These are phyloP conservation scores for Chrysanthemum lavandulifolium DNA, from an alignment of 129 eudicot genomes.

Conservation along the genomic window DNA sequence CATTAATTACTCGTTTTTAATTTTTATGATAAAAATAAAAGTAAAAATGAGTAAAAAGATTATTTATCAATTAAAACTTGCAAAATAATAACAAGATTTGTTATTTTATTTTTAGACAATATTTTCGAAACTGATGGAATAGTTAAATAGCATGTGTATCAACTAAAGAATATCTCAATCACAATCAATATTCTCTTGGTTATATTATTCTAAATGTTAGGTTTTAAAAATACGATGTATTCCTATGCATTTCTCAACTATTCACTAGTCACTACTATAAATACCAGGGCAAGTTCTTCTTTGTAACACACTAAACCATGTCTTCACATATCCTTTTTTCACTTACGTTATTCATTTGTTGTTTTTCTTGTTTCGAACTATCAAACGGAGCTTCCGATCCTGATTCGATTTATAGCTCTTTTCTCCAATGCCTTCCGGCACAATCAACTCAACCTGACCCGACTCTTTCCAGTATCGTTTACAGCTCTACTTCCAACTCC, in stretches of 20 bases:
- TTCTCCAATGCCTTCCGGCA: conserved; percentile 29
- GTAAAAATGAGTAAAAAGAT: too few species aligned
- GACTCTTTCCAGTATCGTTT: conserved; percentile 32
- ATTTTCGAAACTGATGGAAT: too few species aligned
- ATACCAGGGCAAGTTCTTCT: conserved; percentile 2
- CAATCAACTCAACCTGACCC: conserved; percentile 29
- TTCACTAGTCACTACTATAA: conserved; percentile 10
- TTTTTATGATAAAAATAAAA: too few species aligned
- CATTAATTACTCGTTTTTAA: too few species aligned
- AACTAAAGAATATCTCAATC: too few species aligned
- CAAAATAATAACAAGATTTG: background rate
- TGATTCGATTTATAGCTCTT: conserved; percentile 24
- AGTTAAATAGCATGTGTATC: too few species aligned
- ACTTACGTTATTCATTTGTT: conserved; percentile 15
- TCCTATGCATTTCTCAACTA: background rate
- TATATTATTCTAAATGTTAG: too few species aligned
- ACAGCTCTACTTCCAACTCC: conserved; percentile 30
- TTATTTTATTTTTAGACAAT: background rate
- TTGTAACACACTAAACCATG: conserved; percentile 18
- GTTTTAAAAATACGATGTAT: too few species aligned
- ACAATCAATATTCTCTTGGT: too few species aligned
- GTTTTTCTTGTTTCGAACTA: conserved; percentile 9
- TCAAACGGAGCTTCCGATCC: conserved; percentile 25
- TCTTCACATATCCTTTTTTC: conserved; percentile 10
- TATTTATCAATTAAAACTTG: background rate